A percentile compares a stretch with the other conserved stretches of the same genome.
Conservation (phyloP, 2,329 filamentous ascomycete species). For the Aspergillus fumigatus region DNA sequence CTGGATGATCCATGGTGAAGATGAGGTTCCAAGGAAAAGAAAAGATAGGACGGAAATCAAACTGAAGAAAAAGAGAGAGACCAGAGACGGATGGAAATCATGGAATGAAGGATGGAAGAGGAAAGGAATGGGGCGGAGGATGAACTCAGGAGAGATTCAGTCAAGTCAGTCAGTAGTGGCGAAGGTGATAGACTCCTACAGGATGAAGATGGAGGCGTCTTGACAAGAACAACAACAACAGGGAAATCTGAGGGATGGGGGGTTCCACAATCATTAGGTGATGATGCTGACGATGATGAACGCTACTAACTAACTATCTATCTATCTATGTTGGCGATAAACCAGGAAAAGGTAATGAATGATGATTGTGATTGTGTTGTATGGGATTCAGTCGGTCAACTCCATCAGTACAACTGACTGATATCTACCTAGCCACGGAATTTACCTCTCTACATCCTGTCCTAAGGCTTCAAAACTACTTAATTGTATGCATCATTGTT, state of each 20-base stretch:
- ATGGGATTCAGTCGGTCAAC: not conserved
- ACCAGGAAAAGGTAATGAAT: not conserved
- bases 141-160: not conserved
- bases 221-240: not conserved
- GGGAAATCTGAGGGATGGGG: conserved; percentile 1
- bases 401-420: not conserved
- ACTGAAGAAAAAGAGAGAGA: conserved; percentile 4
- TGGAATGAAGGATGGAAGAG: conserved; percentile 7
- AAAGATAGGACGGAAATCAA: not conserved
- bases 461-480: not conserved
- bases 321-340: not conserved
- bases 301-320: no score
- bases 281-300: not conserved
- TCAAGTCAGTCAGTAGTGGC: not conserved
- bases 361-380: not conserved
- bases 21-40: not conserved
- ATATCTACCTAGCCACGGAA: not conserved
- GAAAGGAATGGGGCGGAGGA: conserved; percentile 6
- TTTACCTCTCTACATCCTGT: no score
- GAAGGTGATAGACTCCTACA: not conserved
- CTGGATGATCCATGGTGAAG: conserved; percentile 8
- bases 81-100: conserved; percentile 1
- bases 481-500: no score
- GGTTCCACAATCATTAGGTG: not conserved
- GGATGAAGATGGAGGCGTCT: conserved; percentile 3